These are phyloP conservation scores for Elaeis guineensis DNA, from an alignment of 176 grass and related monocot genomes.

Conservation along the genomic window DNA sequence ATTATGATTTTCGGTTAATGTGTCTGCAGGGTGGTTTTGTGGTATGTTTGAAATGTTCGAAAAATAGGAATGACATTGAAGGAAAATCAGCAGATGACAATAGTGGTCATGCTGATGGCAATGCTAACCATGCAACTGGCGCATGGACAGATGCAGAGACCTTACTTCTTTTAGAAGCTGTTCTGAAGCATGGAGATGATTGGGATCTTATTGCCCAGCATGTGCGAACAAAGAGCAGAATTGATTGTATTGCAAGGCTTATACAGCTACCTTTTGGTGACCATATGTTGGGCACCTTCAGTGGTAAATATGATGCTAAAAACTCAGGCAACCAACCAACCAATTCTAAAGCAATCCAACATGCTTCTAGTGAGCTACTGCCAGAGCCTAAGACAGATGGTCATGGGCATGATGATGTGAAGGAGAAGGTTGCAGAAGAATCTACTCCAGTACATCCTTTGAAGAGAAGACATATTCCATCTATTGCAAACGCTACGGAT, in stretches of 20 bases:
- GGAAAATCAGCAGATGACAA: conserved; percentile 29
- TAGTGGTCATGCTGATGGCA: conserved; percentile 18
- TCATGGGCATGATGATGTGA: conserved; percentile 41
- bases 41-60: conserved; percentile 61
- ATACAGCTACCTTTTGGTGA: conserved; percentile 94
- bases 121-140: conserved; percentile 19
- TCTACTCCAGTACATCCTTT: conserved; percentile 38
- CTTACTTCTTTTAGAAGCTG: conserved; percentile 90
- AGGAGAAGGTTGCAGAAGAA: conserved; percentile 41
- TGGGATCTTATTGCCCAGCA: conserved; percentile 96
- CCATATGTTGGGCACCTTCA: conserved; percentile 61
- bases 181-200: conserved; percentile 96
- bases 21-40: conserved; percentile 60
- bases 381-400: conserved; percentile 37
- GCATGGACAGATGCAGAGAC: conserved; percentile 88
- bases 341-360: conserved; percentile 33
- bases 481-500: conserved; percentile 39
- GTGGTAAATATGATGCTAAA: conserved; percentile 48
- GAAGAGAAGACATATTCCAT: conserved; percentile 51
- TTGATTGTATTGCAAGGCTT: conserved; percentile 89
- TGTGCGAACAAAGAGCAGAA: conserved; percentile 86
- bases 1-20: not conserved
- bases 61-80: conserved; percentile 35
- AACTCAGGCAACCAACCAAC: conserved; percentile 28
- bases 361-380: conserved; percentile 29